Percentiles rank a stretch among this genome's conserved stretches.
Evolutionary conservation across 257 asterid genomes (phyloP).

Genomic region (Nemophila menziesii): DNA sequence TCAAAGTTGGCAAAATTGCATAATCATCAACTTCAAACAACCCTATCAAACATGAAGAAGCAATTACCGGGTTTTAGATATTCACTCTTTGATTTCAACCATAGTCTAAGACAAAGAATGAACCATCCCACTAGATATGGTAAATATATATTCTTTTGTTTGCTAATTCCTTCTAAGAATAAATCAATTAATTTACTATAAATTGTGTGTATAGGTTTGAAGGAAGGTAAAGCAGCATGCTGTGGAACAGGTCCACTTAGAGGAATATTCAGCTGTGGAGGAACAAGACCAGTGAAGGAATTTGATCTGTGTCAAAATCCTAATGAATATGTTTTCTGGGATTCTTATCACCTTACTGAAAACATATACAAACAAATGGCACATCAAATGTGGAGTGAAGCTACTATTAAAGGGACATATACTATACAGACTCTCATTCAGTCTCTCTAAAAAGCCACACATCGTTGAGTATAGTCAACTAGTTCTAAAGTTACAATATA

Average conservation of each 20-base stretch:
- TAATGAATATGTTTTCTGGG: slow-evolving; percentile 19
- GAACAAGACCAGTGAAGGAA: slow-evolving; percentile 15
- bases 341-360: slow-evolving; percentile 24
- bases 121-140: slow-evolving; percentile 39
- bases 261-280: slow-evolving; percentile 28
- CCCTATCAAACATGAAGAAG: slow-evolving; percentile 22
- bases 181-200: no score
- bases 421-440: slow-evolving; percentile 5
- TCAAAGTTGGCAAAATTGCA: slow-evolving; percentile 34
- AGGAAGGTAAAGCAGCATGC: slow-evolving; percentile 27
- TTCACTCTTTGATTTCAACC: slow-evolving; percentile 38
- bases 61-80: slow-evolving; percentile 32
- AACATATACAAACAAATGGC: slow-evolving; percentile 20
- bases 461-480: no score
- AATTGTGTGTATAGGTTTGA: slow-evolving; percentile 9
- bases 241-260: slow-evolving; percentile 23
- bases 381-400: slow-evolving; percentile 20
- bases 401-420: background rate
- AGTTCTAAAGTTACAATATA: no score
- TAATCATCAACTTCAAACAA: slow-evolving; percentile 21
- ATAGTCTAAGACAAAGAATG: slow-evolving; percentile 22
- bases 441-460: background rate
- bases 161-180: no score
- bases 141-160: slow-evolving; percentile 3
- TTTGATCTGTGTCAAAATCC: slow-evolving; percentile 23